Percentiles rank a stretch among this genome's conserved stretches.
Conservation (phyloP, 768 basidiomycete species). For the Termitomyces sp. region DNA sequence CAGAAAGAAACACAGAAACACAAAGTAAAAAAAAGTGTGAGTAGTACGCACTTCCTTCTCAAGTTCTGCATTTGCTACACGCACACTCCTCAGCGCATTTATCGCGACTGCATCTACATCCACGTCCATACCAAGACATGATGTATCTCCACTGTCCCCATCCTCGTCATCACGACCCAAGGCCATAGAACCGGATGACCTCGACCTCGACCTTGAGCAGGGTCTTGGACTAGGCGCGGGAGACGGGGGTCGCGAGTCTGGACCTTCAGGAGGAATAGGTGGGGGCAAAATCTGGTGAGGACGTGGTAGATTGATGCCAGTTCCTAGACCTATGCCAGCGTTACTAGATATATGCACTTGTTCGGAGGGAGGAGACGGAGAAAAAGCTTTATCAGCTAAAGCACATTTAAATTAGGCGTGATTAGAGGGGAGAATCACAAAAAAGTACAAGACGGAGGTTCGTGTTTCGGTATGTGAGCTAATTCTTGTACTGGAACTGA, state of each 20-base stretch:
- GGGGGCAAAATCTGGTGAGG: constrained; percentile 11
- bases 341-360: constrained; percentile 5
- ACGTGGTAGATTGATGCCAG: background rate
- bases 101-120: constrained; percentile 11
- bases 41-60: constrained; percentile 7
- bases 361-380: background rate
- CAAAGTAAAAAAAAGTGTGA: background rate
- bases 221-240: background rate
- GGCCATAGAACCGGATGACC: background rate
- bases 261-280: constrained; percentile 6
- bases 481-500: background rate
- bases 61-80: constrained; percentile 9
- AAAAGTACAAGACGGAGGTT: background rate
- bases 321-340: background rate
- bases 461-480: background rate
- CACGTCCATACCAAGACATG: background rate
- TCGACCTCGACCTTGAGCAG: background rate
- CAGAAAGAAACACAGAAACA: background rate
- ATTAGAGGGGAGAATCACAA: background rate
- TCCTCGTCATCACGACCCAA: background rate
- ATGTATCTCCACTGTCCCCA: background rate
- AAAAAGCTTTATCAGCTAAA: constrained; percentile 1
- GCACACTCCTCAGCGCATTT: constrained; percentile 9
- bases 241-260: constrained; percentile 9
- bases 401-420: too few relatives aligned